These are phyloP conservation scores for Lenzites betulinus DNA, from an alignment of 768 basidiomycete species.

Conservation along the genomic window DNA sequence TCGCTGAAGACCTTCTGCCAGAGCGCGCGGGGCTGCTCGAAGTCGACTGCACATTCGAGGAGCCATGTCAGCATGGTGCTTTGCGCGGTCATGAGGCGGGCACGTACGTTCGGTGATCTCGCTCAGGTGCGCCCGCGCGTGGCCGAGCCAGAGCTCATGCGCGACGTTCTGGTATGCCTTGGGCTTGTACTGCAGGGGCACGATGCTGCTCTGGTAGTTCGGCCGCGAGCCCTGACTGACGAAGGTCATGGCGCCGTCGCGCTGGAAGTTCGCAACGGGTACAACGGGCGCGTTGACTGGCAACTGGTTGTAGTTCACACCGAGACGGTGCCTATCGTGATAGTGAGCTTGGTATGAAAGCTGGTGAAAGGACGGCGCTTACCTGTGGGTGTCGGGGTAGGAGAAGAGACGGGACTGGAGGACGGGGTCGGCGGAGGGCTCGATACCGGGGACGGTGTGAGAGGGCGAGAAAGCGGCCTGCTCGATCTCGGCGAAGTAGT, in stretches of 20 bases:
- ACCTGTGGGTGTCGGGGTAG: slow-evolving; percentile 79
- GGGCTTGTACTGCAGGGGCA: slow-evolving; percentile 60
- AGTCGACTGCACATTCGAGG: slow-evolving; percentile 57
- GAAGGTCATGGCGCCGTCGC: slow-evolving; percentile 71
- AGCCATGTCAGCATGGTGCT: slow-evolving; percentile 1
- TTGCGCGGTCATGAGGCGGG: neutral
- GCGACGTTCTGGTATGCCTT: slow-evolving; percentile 42
- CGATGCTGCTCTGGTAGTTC: slow-evolving; percentile 83
- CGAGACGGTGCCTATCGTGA: slow-evolving; percentile 67
- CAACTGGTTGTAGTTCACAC: slow-evolving; percentile 79
- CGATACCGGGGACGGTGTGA: slow-evolving; percentile 85
- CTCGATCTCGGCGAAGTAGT: slow-evolving; percentile 96
- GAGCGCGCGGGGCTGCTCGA: slow-evolving; percentile 78
- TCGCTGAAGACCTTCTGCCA: slow-evolving; percentile 72
- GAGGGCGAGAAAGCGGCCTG: slow-evolving; percentile 90
- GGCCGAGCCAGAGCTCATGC: slow-evolving; percentile 79
- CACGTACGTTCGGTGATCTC: slow-evolving; percentile 79
- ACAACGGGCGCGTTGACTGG: slow-evolving; percentile 82
- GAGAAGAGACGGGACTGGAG: slow-evolving; percentile 94
- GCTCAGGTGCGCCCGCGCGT: slow-evolving; percentile 66
- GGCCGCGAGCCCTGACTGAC: slow-evolving; percentile 83
- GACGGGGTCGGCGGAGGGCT: slow-evolving; percentile 89
- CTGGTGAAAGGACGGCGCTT: neutral
- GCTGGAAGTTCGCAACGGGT: slow-evolving; percentile 89
- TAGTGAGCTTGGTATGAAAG: neutral